Conservation (phyloP, 2,329 filamentous ascomycete genomes). For the Neofusicoccum umdonicola region DNA sequence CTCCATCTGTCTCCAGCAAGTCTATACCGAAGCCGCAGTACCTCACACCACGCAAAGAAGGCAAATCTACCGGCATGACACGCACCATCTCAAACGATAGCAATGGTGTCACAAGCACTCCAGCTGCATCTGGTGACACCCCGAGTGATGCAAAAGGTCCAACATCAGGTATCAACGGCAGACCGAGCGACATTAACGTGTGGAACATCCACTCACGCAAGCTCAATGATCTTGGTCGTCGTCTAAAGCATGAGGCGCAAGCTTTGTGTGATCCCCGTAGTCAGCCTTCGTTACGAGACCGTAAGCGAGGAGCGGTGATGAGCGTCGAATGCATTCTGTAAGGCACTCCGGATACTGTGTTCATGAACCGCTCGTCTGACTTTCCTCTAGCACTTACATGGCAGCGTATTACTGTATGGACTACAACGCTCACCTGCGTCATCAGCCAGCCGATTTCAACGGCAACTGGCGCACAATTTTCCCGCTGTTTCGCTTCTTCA, state of each 20-base stretch:
- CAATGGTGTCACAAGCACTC: slow-evolving; percentile 29
- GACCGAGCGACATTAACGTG: slow-evolving; percentile 33
- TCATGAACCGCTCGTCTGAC: neutral
- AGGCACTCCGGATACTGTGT: slow-evolving; percentile 1
- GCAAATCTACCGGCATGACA: slow-evolving; percentile 35
- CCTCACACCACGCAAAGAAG: slow-evolving; percentile 36
- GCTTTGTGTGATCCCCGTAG: slow-evolving; percentile 17
- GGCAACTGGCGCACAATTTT: slow-evolving; percentile 38
- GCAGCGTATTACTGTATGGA: slow-evolving; percentile 36
- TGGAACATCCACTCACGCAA: slow-evolving; percentile 40
- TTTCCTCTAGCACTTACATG: slow-evolving; percentile 35
- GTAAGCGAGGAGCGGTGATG: slow-evolving; percentile 40
- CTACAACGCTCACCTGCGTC: slow-evolving; percentile 27
- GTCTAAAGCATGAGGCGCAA: slow-evolving; percentile 47
- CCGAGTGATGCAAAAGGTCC: slow-evolving; percentile 27
- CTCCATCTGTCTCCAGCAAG: slow-evolving; percentile 30
- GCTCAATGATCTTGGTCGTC: slow-evolving; percentile 42
- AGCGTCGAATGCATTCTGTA: slow-evolving; percentile 47
- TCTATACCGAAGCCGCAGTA: slow-evolving; percentile 34
- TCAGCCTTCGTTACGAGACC: slow-evolving; percentile 30
- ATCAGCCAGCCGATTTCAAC: slow-evolving; percentile 33
- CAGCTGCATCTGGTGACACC: slow-evolving; percentile 30
- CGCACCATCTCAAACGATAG: slow-evolving; percentile 35
- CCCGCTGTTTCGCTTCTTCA: slow-evolving; percentile 34
- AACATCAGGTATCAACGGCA: slow-evolving; percentile 29